Conservation (phyloP, 805 yeast species). For the Metschnikowia sp. region DNA sequence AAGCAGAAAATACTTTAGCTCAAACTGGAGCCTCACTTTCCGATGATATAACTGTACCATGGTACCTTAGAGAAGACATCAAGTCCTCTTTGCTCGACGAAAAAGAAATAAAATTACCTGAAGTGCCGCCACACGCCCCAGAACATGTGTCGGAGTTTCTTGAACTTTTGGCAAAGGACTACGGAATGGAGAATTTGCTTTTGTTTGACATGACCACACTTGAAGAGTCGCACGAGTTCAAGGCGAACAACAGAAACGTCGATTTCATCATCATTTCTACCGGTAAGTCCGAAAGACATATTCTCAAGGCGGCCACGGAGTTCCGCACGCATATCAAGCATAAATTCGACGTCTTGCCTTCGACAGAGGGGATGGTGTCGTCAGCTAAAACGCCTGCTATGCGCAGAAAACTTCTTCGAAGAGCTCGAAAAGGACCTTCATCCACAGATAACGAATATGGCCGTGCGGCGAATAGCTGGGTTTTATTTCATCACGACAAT, state of each 20-base stretch:
- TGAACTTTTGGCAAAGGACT: slow-evolving; percentile 48
- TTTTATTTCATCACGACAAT: slow-evolving; percentile 70
- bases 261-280: slow-evolving; percentile 56
- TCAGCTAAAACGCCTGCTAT: slow-evolving; percentile 43
- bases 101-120: slow-evolving; percentile 42
- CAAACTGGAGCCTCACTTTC: background rate
- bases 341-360: slow-evolving; percentile 35
- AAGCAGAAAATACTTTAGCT: background rate
- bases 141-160: slow-evolving; percentile 43
- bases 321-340: slow-evolving; percentile 58
- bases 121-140: slow-evolving; percentile 61
- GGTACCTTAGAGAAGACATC: slow-evolving; percentile 56
- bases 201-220: slow-evolving; percentile 61
- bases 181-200: slow-evolving; percentile 62
- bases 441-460: slow-evolving; percentile 58
- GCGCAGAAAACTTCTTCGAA: slow-evolving; percentile 42
- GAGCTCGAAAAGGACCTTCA: slow-evolving; percentile 52
- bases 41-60: slow-evolving; percentile 37
- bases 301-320: slow-evolving; percentile 64
- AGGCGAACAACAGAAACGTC: slow-evolving; percentile 25
- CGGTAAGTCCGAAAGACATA: slow-evolving; percentile 74
- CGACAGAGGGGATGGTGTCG: slow-evolving; percentile 70
- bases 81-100: slow-evolving; percentile 27
- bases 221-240: slow-evolving; percentile 28
- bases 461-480: slow-evolving; percentile 69